Evolutionary conservation across 2,329 filamentous ascomycete genomes (phyloP), one percentile per base, ranked within the genome.

Genomic region (Pestalotiopsis sp.): DNA sequence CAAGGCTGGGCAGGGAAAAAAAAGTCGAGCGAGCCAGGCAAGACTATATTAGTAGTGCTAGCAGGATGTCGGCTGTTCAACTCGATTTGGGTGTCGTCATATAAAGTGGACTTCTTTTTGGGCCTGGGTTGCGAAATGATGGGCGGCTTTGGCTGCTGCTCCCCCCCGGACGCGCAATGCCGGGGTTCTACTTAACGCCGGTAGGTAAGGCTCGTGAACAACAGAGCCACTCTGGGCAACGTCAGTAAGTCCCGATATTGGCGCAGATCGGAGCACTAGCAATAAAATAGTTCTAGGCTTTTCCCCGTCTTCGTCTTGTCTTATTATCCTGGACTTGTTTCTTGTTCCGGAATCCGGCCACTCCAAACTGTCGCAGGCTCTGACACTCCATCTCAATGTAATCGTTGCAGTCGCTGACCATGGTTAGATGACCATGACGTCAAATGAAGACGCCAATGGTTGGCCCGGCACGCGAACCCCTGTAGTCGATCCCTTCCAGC

Each of bases 21-120:
- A 39, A 17, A 39, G 25, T 36, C 9, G 59, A 36, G 17, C 5
- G 31, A 58, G 59, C 59, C 17, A 61, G n/a, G 59, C 13, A 20
- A 39, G 27, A 36, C 9, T 36, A 36, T 61, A 61, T 61, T 61
- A 61, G 17, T 36, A 38, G 36, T 20, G 6, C 27, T 20, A 27
- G 5, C 23, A 11, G n/a, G 31, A 2, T 20, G 12, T 38, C 17
- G 59, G 27, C 27, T 20, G 12, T 17, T 38, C 36, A 13, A 52
- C 31, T 17, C 17, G 31, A 17, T 20, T 38, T 41, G 38, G 49
- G 31, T 59, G 55, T 59, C 64, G 64, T 66, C 64, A 66, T 66
- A 59, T 59, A 45, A 59, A 66, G 64, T 66, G 64, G 64, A 66
- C 64, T 64, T 62, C 27, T 31, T 25, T n/a, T 23, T 41, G 25